A percentile compares a stretch with the other conserved stretches of the same genome.
These are phyloP conservation scores for Coemansia sp. DNA, from an alignment of 192 early-diverging fungal species.

Conservation along the genomic window DNA sequence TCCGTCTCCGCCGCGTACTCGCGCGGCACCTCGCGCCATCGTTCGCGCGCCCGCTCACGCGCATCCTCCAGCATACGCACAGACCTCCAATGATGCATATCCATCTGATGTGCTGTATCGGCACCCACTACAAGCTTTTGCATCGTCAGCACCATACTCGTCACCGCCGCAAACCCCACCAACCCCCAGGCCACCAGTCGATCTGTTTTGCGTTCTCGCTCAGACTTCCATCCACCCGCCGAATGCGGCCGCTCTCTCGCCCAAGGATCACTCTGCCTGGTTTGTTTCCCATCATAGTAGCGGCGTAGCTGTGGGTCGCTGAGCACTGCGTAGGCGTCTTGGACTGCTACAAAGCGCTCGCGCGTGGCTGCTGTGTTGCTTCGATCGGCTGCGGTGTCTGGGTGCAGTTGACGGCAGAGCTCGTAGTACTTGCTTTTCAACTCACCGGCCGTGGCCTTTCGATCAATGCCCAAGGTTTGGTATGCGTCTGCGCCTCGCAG, in stretches of 20 bases:
- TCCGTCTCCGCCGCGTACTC: constrained; percentile 24
- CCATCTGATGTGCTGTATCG: constrained; percentile 1
- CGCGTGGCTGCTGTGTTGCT: constrained; percentile 4
- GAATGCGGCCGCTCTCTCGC: constrained; percentile 21
- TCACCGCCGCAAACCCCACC: constrained; percentile 23
- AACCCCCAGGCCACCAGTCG: constrained; percentile 6
- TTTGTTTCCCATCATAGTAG: constrained; percentile 5
- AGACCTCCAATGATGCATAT: constrained; percentile 4
- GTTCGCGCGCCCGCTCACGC: constrained; percentile 27
- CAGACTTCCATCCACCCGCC: background rate
- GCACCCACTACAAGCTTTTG: constrained; percentile 12
- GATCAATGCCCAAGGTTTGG: constrained; percentile 15
- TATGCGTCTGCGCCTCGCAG: constrained; percentile 23
- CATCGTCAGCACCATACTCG: constrained; percentile 5
- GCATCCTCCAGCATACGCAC: constrained; percentile 8
- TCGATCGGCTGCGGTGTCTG: constrained; percentile 12
- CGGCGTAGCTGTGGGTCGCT: constrained; percentile 10
- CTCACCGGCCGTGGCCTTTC: constrained; percentile 10
- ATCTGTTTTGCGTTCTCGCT: constrained; percentile 6
- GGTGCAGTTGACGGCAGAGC: constrained; percentile 39
- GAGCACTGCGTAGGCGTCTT: constrained; percentile 28
- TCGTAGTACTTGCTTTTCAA: constrained; percentile 35
- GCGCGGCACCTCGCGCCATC: constrained; percentile 35
- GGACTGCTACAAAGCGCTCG: constrained; percentile 19
- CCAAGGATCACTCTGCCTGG: constrained; percentile 14